These are phyloP conservation scores for Candida nonsorbophila DNA, from an alignment of 805 yeast genomes.

Conservation along the genomic window DNA sequence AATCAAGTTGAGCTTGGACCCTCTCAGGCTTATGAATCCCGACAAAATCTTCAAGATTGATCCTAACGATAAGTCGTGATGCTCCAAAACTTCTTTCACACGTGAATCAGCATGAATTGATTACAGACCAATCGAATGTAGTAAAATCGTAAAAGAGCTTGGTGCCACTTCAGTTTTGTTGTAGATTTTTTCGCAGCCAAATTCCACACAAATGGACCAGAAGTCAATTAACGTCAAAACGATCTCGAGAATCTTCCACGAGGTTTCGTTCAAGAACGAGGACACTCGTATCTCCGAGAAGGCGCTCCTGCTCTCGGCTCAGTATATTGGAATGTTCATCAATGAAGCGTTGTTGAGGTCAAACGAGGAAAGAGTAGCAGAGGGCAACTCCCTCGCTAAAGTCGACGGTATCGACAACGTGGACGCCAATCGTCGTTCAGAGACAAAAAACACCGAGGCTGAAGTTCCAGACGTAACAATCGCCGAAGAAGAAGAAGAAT, in stretches of 20 bases:
- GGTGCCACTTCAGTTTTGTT: too few species aligned
- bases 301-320: constrained; percentile 46
- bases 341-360: constrained; percentile 56
- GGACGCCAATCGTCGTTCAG: constrained; percentile 8
- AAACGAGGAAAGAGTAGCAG: constrained; percentile 43
- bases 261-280: constrained; percentile 41
- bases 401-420: constrained; percentile 32
- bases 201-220: too few species aligned
- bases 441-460: constrained; percentile 11
- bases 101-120: too few species aligned
- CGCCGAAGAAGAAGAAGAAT: constrained; percentile 10
- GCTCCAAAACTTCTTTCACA: not conserved
- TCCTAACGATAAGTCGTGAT: constrained; percentile 30
- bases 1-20: constrained; percentile 65
- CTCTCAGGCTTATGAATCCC: constrained; percentile 65
- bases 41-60: constrained; percentile 73
- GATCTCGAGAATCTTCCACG: constrained; percentile 48
- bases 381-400: constrained; percentile 15
- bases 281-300: constrained; percentile 45
- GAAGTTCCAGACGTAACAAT: constrained; percentile 11
- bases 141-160: too few species aligned
- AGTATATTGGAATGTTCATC: constrained; percentile 51
- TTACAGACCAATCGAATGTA: too few species aligned
- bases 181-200: too few species aligned
- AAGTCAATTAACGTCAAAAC: constrained; percentile 17